Evolutionary conservation across 228 moss, liverwort and hornwort species (phyloP).

Genomic region (Sphagnum fallax): DNA sequence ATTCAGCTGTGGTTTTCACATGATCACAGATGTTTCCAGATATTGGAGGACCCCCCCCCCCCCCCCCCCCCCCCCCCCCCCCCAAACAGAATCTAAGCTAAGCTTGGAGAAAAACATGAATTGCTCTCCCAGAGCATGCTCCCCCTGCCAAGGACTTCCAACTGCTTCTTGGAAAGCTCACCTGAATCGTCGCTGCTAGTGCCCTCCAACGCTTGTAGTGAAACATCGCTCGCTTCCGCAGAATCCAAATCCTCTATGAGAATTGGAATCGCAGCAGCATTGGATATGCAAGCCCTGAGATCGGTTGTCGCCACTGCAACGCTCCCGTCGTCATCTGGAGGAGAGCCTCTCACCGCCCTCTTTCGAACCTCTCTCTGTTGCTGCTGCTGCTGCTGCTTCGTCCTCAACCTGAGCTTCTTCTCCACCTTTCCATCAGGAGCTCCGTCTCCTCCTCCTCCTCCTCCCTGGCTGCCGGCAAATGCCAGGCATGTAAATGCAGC

Average conservation of each 20-base stretch:
- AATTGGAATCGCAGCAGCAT: conserved; percentile 26
- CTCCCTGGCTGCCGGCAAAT: conserved; percentile 25
- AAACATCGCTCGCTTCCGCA: conserved; percentile 8
- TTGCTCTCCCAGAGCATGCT: neutral
- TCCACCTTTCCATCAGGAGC: conserved; percentile 15
- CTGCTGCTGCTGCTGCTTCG: conserved; percentile 1
- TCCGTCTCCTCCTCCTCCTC: conserved; percentile 10
- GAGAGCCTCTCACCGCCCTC: neutral
- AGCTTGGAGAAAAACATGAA: neutral
- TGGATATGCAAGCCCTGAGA: conserved; percentile 45
- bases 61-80: too few relatives aligned
- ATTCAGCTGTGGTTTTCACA: too few relatives aligned
- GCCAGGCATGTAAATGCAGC: conserved; percentile 35
- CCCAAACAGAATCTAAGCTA: too few relatives aligned
- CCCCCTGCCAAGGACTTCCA: neutral
- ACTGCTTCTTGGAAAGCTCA: neutral
- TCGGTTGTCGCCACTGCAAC: conserved; percentile 17
- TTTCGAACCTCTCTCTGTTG: conserved; percentile 1
- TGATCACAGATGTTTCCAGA: too few relatives aligned
- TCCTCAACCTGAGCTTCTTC: neutral
- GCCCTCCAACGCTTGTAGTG: conserved; percentile 12
- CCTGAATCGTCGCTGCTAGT: conserved; percentile 13
- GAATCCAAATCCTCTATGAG: conserved; percentile 19
- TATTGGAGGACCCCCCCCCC: too few relatives aligned
- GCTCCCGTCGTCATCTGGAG: neutral